Base-by-base conservation (phyloP, 176 grass and related monocot genomes). In the Avena sativa region DNA sequence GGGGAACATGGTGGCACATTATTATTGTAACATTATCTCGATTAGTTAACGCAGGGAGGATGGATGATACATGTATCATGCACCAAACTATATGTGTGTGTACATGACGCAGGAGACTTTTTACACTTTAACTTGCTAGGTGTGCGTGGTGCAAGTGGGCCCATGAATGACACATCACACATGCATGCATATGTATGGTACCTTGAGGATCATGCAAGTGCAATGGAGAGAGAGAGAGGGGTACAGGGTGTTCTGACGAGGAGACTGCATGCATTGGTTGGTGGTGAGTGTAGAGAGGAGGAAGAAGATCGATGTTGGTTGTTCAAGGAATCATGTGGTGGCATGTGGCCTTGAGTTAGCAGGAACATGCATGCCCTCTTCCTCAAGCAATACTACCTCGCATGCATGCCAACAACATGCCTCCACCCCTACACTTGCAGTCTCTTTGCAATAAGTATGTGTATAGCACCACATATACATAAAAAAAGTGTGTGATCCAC, bases 201-300 rank as follows among this genome's bases (percentile, higher is more conserved):
- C 8, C 8, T 72, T 43, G 69, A 12, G 19, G 74, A 76, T 11
- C 74, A 55, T 76, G 74, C 74, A 55, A 30, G 7, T 43, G 40
- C 40, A 43, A 43, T 32, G 49, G 48, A 76, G 74, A 64, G 48
- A 76, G 74, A 64, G 26, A 30, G 58, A 40, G 8, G 76, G 32
- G 15, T 43, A 84, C 86, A 91, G 86, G n/a, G 86, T 91, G 86
- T 91, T 77, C 11, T 91, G 70, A 90, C 9, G 73, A 79, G 86
- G 88, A 86, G 72, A 79, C 56, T 32, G 32, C 46, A 89, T 86
- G 56, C 46, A 57, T 86, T 86, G 67, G 80, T 80, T 81, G 80
- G 76, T 76, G 68, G 34, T 58, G 57, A 28, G 16, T 20, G 30
- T 50, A 50, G 20, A n/a, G 17, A 11, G 6, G 38, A 21, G 26